A percentile compares a stretch with the other conserved stretches of the same genome.
Conservation (phyloP, 2,329 filamentous ascomycete genomes). For the Dryadomyces quercivorus region DNA sequence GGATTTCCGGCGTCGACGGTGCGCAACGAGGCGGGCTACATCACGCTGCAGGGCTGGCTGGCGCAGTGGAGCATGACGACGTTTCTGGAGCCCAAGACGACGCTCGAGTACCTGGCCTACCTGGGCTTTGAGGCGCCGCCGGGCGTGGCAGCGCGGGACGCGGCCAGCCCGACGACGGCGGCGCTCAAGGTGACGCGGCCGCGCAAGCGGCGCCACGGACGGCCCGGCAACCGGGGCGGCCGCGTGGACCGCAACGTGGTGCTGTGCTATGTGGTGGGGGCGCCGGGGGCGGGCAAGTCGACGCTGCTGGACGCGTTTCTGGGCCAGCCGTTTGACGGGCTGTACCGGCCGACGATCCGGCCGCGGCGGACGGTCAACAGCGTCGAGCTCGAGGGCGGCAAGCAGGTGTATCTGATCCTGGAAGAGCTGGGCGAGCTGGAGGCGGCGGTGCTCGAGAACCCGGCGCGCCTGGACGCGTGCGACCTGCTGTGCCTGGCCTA, state of each 20-base stretch:
- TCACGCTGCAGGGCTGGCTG: conserved; percentile 94
- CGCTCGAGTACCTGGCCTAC: conserved; percentile 89
- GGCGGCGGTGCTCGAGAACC: conserved; percentile 85
- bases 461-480: conserved; percentile 78
- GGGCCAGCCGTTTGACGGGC: conserved; percentile 69
- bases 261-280: conserved; percentile 82
- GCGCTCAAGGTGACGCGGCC: conserved; percentile 89
- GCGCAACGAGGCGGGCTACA: conserved; percentile 85
- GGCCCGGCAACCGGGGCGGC: conserved; percentile 56
- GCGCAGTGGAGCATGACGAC: conserved; percentile 99
- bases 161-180: conserved; percentile 46
- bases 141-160: conserved; percentile 2
- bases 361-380: conserved; percentile 89
- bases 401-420: conserved; percentile 92
- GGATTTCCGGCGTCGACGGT: conserved; percentile 90
- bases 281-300: conserved; percentile 79
- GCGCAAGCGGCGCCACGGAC: conserved; percentile 69
- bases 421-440: conserved; percentile 95
- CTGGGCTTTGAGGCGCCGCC: conserved; percentile 82
- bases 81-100: conserved; percentile 89
- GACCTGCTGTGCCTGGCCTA: conserved; percentile 93
- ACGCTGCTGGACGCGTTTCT: conserved; percentile 84
- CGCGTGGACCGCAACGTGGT: conserved; percentile 91
- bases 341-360: conserved; percentile 90
- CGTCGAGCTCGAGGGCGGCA: conserved; percentile 88